These are phyloP conservation scores for Atalantia buxifolia DNA, from an alignment of 345 rosid species.

Conservation along the genomic window DNA sequence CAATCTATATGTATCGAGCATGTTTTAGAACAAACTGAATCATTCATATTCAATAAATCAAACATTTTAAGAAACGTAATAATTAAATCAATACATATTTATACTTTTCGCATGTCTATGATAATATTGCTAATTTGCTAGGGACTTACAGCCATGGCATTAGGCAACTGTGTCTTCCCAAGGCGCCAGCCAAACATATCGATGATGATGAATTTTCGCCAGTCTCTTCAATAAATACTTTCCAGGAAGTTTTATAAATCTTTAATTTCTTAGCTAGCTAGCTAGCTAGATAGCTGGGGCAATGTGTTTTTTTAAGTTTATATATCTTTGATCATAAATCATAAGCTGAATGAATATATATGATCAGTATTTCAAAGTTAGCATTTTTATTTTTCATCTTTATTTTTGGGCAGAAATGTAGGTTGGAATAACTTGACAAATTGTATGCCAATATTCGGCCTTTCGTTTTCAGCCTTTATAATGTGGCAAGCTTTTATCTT, in stretches of 20 bases:
- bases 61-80: no score
- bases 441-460: not conserved
- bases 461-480: not conserved
- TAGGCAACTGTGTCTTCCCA: slow-evolving; percentile 1
- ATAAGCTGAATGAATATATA: no score
- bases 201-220: not conserved
- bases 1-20: slow-evolving; percentile 27
- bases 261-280: no score
- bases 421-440: not conserved
- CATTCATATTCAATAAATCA: no score
- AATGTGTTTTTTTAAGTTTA: not conserved
- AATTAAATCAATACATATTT: no score
- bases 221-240: not conserved
- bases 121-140: not conserved
- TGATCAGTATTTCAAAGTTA: not conserved
- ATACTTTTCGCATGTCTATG: no score
- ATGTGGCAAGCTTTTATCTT: not conserved
- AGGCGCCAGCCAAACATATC: slow-evolving; percentile 3
- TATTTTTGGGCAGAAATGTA: not conserved
- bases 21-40: no score
- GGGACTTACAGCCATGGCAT: slow-evolving; percentile 2
- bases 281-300: no score
- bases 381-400: not conserved
- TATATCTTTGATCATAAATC: not conserved
- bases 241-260: not conserved